These are phyloP conservation scores for Sclerotinia nivalis DNA, from an alignment of 2,329 filamentous ascomycete genomes.

Conservation along the genomic window DNA sequence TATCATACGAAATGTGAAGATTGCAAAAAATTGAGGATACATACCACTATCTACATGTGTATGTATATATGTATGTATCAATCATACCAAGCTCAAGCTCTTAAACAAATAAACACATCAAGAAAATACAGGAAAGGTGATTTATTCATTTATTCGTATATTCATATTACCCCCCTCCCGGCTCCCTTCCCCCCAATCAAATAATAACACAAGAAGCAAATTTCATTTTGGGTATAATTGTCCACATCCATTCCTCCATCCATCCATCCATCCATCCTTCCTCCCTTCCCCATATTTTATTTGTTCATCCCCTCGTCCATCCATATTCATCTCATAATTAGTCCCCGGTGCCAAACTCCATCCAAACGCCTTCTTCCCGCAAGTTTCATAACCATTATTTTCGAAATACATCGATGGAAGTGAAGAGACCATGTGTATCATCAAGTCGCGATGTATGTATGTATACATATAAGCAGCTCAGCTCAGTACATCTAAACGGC, in stretches of 20 bases:
- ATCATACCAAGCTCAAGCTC: background rate
- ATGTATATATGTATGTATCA: background rate
- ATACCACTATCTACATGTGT: too few species aligned
- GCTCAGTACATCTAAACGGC: background rate
- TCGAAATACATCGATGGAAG: too few species aligned
- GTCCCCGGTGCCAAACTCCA: background rate
- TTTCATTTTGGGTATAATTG: slow-evolving; percentile 3
- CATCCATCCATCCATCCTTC: background rate
- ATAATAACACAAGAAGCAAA: background rate
- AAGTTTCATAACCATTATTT: background rate
- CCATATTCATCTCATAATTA: background rate
- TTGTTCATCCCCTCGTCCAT: background rate
- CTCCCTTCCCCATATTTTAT: background rate
- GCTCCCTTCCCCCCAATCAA: background rate
- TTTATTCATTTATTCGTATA: background rate
- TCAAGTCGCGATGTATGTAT: background rate
- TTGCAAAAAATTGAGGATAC: too few species aligned
- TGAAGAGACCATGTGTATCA: background rate
- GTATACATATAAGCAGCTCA: background rate
- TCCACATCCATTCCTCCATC: background rate
- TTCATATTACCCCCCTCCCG: background rate
- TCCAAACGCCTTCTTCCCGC: background rate
- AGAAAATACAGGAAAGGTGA: background rate
- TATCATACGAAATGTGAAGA: too few species aligned
- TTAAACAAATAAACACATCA: background rate